Conservation (phyloP, 352 stramenopile genomes). For the Globisporangium orthogonon region DNA sequence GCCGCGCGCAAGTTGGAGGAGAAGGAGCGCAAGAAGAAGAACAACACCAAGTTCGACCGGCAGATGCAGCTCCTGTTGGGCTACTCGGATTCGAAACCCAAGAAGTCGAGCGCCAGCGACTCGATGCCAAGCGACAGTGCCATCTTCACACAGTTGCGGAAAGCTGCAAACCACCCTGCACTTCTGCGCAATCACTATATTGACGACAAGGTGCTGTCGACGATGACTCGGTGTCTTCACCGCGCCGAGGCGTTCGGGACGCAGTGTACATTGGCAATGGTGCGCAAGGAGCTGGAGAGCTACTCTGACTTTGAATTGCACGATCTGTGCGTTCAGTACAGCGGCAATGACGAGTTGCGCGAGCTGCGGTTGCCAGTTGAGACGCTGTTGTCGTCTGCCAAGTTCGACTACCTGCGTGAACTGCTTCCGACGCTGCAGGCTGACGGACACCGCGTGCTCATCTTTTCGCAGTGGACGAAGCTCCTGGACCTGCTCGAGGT, state of each 20-base stretch:
- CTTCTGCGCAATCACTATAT: slow-evolving; percentile 87
- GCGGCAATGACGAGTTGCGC: slow-evolving; percentile 66
- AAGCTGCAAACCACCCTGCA: slow-evolving; percentile 96
- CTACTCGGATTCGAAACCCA: slow-evolving; percentile 5
- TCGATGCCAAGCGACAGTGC: slow-evolving; percentile 24
- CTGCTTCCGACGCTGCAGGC: slow-evolving; percentile 84
- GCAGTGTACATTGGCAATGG: slow-evolving; percentile 73
- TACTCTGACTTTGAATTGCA: slow-evolving; percentile 97
- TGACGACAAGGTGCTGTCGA: slow-evolving; percentile 62
- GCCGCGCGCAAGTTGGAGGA: slow-evolving; percentile 35
- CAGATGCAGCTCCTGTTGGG: slow-evolving; percentile 44
- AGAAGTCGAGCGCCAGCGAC: not conserved
- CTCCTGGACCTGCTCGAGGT: slow-evolving; percentile 93
- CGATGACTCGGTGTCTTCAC: slow-evolving; percentile 81
- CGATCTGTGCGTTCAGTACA: slow-evolving; percentile 88
- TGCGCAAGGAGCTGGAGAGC: slow-evolving; percentile 90
- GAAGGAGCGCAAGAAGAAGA: slow-evolving; percentile 59
- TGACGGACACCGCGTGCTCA: slow-evolving; percentile 92
- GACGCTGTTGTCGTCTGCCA: slow-evolving; percentile 90
- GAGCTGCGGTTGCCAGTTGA: slow-evolving; percentile 84
- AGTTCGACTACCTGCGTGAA: slow-evolving; percentile 89
- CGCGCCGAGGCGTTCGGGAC: slow-evolving; percentile 77
- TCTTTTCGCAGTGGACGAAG: slow-evolving; percentile 97
- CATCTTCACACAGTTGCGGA: slow-evolving; percentile 96
- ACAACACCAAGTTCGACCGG: slow-evolving; percentile 33